Evolutionary conservation across 257 asterid genomes (phyloP).

Genomic region (Solanum appendiculatum): DNA sequence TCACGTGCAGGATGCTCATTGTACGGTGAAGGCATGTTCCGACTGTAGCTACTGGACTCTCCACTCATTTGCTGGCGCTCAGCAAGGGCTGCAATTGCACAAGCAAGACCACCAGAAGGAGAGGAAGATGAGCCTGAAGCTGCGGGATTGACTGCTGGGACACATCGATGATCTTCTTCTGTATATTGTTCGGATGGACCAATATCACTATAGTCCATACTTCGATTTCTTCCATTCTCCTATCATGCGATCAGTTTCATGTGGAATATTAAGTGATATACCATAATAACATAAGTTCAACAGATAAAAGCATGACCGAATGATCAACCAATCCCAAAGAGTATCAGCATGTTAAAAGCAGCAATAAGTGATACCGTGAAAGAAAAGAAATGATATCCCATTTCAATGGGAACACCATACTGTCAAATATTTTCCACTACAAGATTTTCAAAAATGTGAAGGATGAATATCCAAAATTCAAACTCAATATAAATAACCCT

Average conservation of each 20-base stretch:
- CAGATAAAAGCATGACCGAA: not conserved
- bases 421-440: not conserved
- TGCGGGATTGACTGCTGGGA: constrained; percentile 12
- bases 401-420: not conserved
- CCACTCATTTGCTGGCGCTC: constrained; percentile 66
- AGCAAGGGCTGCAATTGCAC: constrained; percentile 90
- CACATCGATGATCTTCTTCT: constrained; percentile 18
- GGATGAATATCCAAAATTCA: not conserved
- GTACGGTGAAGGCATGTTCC: constrained; percentile 23
- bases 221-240: constrained; percentile 59
- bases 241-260: constrained; percentile 15
- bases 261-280: not conserved
- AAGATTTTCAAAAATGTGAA: not conserved
- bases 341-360: not conserved
- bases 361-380: not conserved
- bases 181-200: constrained; percentile 35
- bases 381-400: not conserved
- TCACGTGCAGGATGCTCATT: constrained; percentile 26
- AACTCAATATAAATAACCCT: not conserved
- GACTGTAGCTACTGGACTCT: constrained; percentile 39
- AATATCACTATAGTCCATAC: constrained; percentile 24
- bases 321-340: not conserved
- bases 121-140: constrained; percentile 53
- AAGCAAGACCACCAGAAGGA: constrained; percentile 87
- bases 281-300: not conserved